phyloP scores from a whole-genome alignment of 2,329 filamentous ascomycete species.

The Xylariaceae sp. region DNA sequence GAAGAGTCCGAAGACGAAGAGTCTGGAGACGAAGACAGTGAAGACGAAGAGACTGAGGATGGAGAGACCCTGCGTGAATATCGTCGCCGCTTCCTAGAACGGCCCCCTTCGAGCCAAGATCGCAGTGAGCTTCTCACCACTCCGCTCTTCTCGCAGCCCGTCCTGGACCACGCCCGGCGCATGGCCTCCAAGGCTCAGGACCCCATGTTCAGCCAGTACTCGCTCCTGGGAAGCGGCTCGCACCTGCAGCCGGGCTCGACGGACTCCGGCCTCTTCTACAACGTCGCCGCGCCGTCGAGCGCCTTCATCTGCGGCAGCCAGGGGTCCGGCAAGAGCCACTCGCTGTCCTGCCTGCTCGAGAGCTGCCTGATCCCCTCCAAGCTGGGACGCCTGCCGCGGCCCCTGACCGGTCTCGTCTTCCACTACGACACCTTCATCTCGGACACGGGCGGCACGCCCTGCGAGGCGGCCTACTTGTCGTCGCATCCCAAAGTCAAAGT shows the following conservation, averaged over 20 bases:
- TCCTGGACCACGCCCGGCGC: neutral
- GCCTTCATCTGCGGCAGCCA: constrained; percentile 59
- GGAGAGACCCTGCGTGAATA: neutral
- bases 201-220: constrained; percentile 1
- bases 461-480: constrained; percentile 52
- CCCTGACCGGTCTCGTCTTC: constrained; percentile 55
- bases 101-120: neutral
- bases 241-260: too few species aligned
- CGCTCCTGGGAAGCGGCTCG: neutral
- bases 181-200: neutral
- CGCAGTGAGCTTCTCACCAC: neutral
- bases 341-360: constrained; percentile 47
- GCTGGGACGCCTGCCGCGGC: constrained; percentile 31
- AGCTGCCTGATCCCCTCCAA: constrained; percentile 43
- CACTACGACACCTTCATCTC: constrained; percentile 54
- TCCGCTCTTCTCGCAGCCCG: neutral
- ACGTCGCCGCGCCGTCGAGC: constrained; percentile 45
- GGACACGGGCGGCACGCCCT: constrained; percentile 39
- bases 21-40: neutral
- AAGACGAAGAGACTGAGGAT: neutral
- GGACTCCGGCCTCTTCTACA: constrained; percentile 35
- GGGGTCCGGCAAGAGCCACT: constrained; percentile 58
- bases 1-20: neutral
- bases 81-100: neutral
- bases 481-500: constrained; percentile 36